Percentiles rank a stretch among this genome's conserved stretches.
phyloP scores from a whole-genome alignment of 768 basidiomycete species.

The Suillus weaverae region DNA sequence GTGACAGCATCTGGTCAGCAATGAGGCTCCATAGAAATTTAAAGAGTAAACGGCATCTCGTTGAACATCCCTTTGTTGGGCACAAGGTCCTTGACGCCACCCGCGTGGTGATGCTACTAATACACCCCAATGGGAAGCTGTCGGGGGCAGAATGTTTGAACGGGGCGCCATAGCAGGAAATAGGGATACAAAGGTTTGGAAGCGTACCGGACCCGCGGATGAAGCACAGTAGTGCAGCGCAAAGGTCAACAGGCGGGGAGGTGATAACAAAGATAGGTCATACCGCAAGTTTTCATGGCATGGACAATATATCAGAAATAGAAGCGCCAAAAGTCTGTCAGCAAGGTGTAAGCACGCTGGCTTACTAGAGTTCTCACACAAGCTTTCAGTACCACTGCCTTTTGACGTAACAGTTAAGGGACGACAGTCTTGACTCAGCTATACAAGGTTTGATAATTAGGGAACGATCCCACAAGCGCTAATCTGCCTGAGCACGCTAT shows the following conservation, averaged over 20 bases:
- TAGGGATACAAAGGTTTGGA: background rate
- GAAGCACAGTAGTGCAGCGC: background rate
- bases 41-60: constrained; percentile 39
- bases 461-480: background rate
- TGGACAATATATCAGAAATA: background rate
- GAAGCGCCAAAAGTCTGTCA: background rate
- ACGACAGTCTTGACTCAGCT: no score
- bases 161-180: background rate
- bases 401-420: no score
- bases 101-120: constrained; percentile 42
- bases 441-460: background rate
- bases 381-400: no score
- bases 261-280: constrained; percentile 6
- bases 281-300: background rate
- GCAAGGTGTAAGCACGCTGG: background rate
- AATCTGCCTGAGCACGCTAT: background rate
- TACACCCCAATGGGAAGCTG: constrained; percentile 49
- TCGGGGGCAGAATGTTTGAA: background rate
- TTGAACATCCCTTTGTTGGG: constrained; percentile 47
- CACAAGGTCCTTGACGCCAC: constrained; percentile 43
- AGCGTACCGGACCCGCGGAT: background rate
- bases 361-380: no score
- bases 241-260: background rate
- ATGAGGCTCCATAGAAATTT: constrained; percentile 4
- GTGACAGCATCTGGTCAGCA: background rate